These are phyloP conservation scores for Pterocarpus santalinus DNA, from an alignment of 306 rosid genomes.

Conservation along the genomic window DNA sequence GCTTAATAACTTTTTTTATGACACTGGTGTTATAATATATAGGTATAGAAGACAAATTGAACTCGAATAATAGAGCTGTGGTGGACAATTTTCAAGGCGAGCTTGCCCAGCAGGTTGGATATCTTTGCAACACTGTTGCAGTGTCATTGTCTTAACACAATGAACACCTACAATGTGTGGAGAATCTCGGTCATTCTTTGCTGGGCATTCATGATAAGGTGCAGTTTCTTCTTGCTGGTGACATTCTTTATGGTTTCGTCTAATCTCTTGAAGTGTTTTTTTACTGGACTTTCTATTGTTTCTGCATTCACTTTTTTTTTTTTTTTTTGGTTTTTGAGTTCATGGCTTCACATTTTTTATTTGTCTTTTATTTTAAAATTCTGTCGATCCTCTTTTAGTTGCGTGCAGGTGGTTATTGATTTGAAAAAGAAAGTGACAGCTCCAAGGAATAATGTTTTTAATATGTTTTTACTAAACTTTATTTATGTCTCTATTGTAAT, in stretches of 20 bases:
- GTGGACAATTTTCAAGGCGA: conserved; percentile 79
- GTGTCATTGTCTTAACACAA: conserved; percentile 70
- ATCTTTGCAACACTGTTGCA: conserved; percentile 75
- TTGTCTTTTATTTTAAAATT: conserved; percentile 2
- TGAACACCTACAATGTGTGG: conserved; percentile 82
- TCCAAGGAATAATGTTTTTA: conserved; percentile 47
- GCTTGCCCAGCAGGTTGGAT: conserved; percentile 75
- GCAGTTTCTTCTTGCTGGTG: conserved; percentile 13
- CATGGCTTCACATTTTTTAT: not conserved
- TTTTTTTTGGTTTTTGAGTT: not conserved
- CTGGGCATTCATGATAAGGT: conserved; percentile 79
- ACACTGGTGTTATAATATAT: not conserved
- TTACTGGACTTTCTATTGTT: not conserved
- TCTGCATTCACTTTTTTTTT: not conserved
- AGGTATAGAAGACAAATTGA: conserved; percentile 91
- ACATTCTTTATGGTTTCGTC: not conserved
- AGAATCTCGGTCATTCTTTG: conserved; percentile 75
- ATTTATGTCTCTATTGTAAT: no score
- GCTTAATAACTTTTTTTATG: not conserved
- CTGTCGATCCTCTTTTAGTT: conserved; percentile 16
- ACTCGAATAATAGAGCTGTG: conserved; percentile 71
- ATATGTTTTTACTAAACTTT: no score
- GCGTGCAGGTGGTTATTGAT: conserved; percentile 67
- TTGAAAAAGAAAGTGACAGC: conserved; percentile 69
- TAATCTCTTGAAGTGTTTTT: not conserved